These are phyloP conservation scores for Phyllostachys edulis DNA, from an alignment of 176 grass and related monocot species.

Conservation along the genomic window DNA sequence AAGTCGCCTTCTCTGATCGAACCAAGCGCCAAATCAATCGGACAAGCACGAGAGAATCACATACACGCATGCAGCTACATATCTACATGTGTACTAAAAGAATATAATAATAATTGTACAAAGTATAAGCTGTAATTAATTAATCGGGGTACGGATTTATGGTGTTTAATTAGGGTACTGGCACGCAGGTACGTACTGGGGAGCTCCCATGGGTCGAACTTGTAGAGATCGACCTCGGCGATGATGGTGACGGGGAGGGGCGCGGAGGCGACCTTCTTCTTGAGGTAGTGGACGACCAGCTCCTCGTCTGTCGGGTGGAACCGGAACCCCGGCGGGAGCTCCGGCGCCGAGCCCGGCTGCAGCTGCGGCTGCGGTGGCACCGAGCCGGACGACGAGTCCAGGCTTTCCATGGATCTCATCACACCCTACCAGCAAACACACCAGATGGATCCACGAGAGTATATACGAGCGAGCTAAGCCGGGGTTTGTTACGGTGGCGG, in stretches of 20 bases:
- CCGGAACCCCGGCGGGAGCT: slow-evolving; percentile 81
- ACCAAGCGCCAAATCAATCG: background rate
- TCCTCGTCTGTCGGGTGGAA: slow-evolving; percentile 97
- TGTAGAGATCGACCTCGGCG: slow-evolving; percentile 88
- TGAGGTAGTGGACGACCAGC: slow-evolving; percentile 93
- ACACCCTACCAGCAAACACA: background rate
- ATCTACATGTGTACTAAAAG: background rate
- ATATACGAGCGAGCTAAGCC: background rate
- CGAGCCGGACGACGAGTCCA: slow-evolving; percentile 60
- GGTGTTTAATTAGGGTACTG: background rate
- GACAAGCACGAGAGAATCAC: background rate
- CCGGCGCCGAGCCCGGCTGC: slow-evolving; percentile 51
- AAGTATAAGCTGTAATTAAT: background rate
- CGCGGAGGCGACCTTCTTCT: slow-evolving; percentile 69
- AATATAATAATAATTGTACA: background rate
- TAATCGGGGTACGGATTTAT: background rate
- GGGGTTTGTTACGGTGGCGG: slow-evolving; percentile 38
- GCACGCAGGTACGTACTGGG: slow-evolving; percentile 45
- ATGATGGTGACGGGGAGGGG: slow-evolving; percentile 89
- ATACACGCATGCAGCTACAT: background rate
- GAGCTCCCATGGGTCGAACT: slow-evolving; percentile 96
- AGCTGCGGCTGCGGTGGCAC: slow-evolving; percentile 37
- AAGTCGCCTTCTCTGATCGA: slow-evolving; percentile 69
- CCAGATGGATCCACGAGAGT: slow-evolving; percentile 12
- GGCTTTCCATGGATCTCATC: slow-evolving; percentile 62